Base-by-base conservation (phyloP, 192 early-diverging fungal species). In the Backusella macrospora region DNA sequence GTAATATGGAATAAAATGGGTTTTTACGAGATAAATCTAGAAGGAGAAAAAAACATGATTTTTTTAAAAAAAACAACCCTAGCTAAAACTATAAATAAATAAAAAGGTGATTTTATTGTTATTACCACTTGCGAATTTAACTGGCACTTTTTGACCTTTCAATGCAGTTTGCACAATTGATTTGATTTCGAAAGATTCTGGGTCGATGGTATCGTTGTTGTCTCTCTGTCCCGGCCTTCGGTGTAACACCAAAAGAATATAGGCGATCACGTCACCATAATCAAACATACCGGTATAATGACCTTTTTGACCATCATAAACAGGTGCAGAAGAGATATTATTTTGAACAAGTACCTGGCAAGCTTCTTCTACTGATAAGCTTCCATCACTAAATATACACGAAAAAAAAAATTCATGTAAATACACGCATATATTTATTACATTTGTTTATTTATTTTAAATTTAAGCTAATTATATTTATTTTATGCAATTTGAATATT, bases 271-370 rank as follows among this genome's bases (percentile, higher is more conserved):
- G 65, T 96, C 94, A 68, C 89, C 92, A 74, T 91, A 90, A 74
- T 96, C 94, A 81, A 96, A 94, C 92, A 96, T 93, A 55, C 94
- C 94, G 12, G 91, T 82, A 76, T 88, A 96, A 23, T 37, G 45
- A 7, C 38, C 18, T 44, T 18, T 65, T 34, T 39, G 12, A 62
- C 70, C 49, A 39, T 38, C 13, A 76, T 90, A 94, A 3, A 96
- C 87, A 7, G 94, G 94, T 1, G 93, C 93, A 0, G 93, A 94
- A 12, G 91, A 91, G 69, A 96, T 90, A 55, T 86, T 86, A 68
- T 92, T 88, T 73, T 90, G 76, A 45, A 94, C 87, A 12, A 96
- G 81, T 0, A 84, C 77, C 73, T 92, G 86, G 77, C 92, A 92
- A 0, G 91, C 90, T 18, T 89, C 86, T 65, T 92, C 90, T 40